phyloP scores from a whole-genome alignment of 73 alveolate species.

The Paramecium sonneborni region DNA sequence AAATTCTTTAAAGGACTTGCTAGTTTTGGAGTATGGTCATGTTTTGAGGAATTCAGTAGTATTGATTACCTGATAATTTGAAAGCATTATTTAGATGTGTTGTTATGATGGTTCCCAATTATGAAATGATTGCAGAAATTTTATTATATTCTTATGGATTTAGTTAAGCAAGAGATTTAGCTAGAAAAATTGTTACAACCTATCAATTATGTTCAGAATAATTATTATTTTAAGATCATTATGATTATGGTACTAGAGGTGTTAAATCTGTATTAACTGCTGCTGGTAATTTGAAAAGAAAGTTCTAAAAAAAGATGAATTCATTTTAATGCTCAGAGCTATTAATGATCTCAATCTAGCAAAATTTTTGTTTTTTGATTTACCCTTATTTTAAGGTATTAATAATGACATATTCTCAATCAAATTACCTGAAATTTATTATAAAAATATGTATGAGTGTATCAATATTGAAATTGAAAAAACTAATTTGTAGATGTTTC shows the following conservation, averaged over 20 bases:
- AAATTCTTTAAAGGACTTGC: conserved; percentile 99
- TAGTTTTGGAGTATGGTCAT: conserved; percentile 99
- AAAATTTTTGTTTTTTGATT: conserved; percentile 96
- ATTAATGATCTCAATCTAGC: conserved; percentile 98
- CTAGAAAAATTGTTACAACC: conserved; percentile 95
- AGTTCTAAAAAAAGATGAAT: conserved; percentile 94
- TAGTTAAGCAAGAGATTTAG: conserved; percentile 92
- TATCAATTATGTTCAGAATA: conserved; percentile 97
- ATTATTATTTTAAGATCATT: conserved; percentile 95
- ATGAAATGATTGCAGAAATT: conserved; percentile 97
- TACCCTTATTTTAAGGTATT: conserved; percentile 96
- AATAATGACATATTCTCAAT: conserved; percentile 98
- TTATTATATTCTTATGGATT: conserved; percentile 97
- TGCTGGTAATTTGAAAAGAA: conserved; percentile 97
- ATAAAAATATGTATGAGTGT: conserved; percentile 86
- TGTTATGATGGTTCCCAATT: conserved; percentile 99
- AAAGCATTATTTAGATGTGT: conserved; percentile 97
- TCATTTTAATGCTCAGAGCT: conserved; percentile 96
- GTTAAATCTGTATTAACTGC: conserved; percentile 95
- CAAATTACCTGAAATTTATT: conserved; percentile 97
- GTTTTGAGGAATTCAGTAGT: conserved; percentile 99
- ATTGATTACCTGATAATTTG: conserved; percentile 97
- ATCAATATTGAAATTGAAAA: conserved; percentile 79
- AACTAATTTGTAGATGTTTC: conserved; percentile 87
- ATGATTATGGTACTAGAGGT: conserved; percentile 98